Conservation (phyloP, 1,139 yeast species). For the Debaryomycetaceae sp. region DNA sequence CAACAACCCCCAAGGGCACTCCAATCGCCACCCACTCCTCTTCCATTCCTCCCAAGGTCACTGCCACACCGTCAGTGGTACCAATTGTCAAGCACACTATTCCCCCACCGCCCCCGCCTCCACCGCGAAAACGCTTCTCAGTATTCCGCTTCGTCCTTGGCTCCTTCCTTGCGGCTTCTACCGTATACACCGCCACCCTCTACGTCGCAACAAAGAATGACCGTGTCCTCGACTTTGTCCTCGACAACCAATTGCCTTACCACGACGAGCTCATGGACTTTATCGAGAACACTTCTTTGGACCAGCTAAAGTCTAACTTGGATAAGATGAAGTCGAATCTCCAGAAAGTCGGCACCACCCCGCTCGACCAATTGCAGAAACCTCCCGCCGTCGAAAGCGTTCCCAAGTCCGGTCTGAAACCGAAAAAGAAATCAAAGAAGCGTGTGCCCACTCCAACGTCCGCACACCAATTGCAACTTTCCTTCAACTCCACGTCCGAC, state of each 20-base stretch:
- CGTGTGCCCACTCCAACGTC: constrained; percentile 26
- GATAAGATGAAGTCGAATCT: constrained; percentile 11
- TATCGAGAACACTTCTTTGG: constrained; percentile 27
- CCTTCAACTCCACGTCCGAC: constrained; percentile 8
- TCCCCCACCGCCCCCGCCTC: constrained; percentile 3
- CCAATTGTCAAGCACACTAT: background rate
- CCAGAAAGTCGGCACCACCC: constrained; percentile 15
- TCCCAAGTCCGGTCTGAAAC: constrained; percentile 7
- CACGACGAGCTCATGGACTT: constrained; percentile 31
- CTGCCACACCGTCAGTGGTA: constrained; percentile 1
- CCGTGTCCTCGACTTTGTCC: constrained; percentile 34
- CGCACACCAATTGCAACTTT: constrained; percentile 36
- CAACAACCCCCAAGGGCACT: constrained; percentile 1
- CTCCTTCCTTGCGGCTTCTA: constrained; percentile 18
- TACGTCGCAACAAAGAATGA: constrained; percentile 36
- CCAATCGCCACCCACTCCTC: constrained; percentile 3
- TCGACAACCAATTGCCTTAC: constrained; percentile 35
- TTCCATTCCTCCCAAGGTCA: background rate
- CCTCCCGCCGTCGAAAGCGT: constrained; percentile 6
- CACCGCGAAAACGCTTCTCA: constrained; percentile 19
- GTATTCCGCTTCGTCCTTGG: constrained; percentile 23
- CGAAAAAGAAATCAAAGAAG: constrained; percentile 20
- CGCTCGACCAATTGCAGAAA: constrained; percentile 25
- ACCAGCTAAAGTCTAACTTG: constrained; percentile 18
- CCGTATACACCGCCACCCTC: constrained; percentile 29